Conservation (phyloP, 176 grass and related monocot genomes). For the Bonia amplexicaulis region DNA sequence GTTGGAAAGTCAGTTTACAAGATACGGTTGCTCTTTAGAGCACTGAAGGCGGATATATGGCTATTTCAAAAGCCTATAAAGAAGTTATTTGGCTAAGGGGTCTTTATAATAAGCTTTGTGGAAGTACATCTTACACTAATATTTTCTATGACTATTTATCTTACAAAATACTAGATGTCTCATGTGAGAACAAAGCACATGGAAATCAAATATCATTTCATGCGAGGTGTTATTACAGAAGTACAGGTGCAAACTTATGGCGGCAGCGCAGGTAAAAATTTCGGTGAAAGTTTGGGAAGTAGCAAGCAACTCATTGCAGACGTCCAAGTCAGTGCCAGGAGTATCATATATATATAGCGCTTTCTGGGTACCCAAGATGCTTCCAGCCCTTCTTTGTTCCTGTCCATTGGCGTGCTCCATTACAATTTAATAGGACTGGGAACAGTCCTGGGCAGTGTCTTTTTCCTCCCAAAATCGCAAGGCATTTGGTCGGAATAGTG, state of each 20-base stretch:
- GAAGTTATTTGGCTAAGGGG: not conserved
- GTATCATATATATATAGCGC: slow-evolving; percentile 2
- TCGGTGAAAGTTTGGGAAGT: slow-evolving; percentile 17
- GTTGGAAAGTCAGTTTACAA: not conserved
- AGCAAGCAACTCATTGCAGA: slow-evolving; percentile 14
- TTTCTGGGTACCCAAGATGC: slow-evolving; percentile 26
- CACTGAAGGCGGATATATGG: too few species aligned
- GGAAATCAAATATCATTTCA: not conserved
- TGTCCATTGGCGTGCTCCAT: not conserved
- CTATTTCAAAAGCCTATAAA: not conserved
- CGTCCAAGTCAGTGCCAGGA: slow-evolving; percentile 32
- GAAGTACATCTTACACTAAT: too few species aligned
- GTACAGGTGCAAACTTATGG: slow-evolving; percentile 2
- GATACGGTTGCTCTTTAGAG: not conserved
- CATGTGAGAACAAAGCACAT: not conserved
- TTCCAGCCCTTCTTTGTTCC: not conserved
- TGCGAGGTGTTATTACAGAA: not conserved
- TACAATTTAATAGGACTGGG: not conserved
- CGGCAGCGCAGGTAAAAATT: slow-evolving; percentile 7
- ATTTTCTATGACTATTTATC: too few species aligned
- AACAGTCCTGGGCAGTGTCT: not conserved
- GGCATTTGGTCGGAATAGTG: too few species aligned
- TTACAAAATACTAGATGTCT: too few species aligned
- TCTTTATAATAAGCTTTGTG: not conserved
- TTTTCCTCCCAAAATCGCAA: not conserved